Conservation (phyloP, 805 yeast species). For the Suhomyces xylopsoci region DNA sequence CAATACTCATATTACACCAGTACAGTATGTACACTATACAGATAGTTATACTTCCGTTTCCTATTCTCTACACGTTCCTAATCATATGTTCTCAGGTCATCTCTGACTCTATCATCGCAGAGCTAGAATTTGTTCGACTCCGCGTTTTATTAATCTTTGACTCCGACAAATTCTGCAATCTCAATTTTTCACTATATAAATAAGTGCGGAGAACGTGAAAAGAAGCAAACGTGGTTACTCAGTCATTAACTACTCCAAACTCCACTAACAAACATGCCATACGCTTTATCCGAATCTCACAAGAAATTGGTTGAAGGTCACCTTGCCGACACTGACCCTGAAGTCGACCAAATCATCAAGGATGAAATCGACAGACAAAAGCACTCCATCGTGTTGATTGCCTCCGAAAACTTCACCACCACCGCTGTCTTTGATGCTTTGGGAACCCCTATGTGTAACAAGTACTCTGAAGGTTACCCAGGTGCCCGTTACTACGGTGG, state of each 20-base stretch:
- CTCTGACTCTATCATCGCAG: background rate
- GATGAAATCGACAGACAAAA: slow-evolving; percentile 83
- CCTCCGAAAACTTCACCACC: slow-evolving; percentile 95
- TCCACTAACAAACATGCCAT: slow-evolving; percentile 27
- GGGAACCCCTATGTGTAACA: slow-evolving; percentile 96
- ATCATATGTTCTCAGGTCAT: background rate
- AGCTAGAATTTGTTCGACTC: background rate
- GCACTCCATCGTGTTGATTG: slow-evolving; percentile 87
- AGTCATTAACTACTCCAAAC: background rate
- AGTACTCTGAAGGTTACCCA: slow-evolving; percentile 98
- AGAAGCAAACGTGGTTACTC: background rate
- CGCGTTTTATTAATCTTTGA: slow-evolving; percentile 2
- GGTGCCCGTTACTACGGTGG: slow-evolving; percentile 99
- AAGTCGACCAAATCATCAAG: slow-evolving; percentile 73
- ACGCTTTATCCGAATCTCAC: slow-evolving; percentile 49
- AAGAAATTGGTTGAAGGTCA: slow-evolving; percentile 56
- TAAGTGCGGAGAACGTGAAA: background rate
- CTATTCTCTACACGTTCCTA: background rate
- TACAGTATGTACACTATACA: background rate
- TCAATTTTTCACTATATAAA: background rate
- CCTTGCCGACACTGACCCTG: slow-evolving; percentile 75
- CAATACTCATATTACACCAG: no score
- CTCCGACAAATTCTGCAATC: slow-evolving; percentile 3
- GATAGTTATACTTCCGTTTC: background rate
- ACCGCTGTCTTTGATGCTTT: slow-evolving; percentile 90